Conservation (phyloP, 192 early-diverging fungal genomes). For the Dispira parvispora region DNA sequence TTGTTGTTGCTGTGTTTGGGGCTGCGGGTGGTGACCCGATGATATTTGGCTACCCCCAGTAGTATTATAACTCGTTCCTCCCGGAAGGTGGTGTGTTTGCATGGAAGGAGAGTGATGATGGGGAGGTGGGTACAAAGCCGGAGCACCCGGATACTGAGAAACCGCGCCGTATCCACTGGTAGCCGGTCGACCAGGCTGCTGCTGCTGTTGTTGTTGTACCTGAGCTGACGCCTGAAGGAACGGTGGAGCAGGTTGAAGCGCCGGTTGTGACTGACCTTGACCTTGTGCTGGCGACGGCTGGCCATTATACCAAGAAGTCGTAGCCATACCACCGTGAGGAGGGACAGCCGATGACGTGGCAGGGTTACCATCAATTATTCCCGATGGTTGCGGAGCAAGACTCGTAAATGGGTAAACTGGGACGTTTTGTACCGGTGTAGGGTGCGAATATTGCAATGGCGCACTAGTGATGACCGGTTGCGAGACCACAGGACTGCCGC, state of each 20-base stretch:
- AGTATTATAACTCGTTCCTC: too few species aligned
- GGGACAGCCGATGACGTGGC: background rate
- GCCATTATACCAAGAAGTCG: background rate
- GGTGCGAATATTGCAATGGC: too few species aligned
- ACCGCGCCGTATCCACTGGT: background rate
- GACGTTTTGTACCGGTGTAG: too few species aligned
- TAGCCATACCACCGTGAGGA: background rate
- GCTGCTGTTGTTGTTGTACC: background rate
- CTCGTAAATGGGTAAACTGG: too few species aligned
- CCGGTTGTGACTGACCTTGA: background rate
- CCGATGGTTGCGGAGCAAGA: too few species aligned
- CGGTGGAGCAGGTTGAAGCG: background rate
- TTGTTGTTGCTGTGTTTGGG: background rate
- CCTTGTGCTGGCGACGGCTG: background rate
- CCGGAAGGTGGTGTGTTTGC: background rate
- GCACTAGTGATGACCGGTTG: too few species aligned
- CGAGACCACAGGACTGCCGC: too few species aligned
- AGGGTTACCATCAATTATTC: too few species aligned
- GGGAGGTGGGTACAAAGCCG: background rate
- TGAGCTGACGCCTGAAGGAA: background rate
- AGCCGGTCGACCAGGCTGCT: background rate
- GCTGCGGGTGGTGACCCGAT: background rate
- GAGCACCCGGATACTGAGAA: background rate
- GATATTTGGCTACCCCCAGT: background rate
- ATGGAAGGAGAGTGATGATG: background rate